Base-by-base conservation (phyloP, 495 filamentous ascomycete genomes). In the Cercophora sp. region DNA sequence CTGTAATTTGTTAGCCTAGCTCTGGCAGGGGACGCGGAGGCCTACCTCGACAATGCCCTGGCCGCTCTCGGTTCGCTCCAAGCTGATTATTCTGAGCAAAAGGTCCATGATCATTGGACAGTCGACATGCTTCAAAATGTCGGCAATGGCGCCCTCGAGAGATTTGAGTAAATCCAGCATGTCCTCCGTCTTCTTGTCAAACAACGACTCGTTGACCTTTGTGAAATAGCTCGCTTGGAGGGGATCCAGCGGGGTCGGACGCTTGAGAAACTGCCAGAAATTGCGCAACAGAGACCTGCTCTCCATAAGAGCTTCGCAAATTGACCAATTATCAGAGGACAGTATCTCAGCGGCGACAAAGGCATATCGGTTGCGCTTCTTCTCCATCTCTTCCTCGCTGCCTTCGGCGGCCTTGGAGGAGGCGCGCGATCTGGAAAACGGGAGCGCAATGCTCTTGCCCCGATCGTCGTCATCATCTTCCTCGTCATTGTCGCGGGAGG, bases 71-170 rank as follows among this genome's bases (percentile, higher is more conserved):
- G 80, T 86, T 66, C 94, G 92, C 63, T 99, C 94, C 60, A 97
- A 75, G 66, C 90, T 96, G 56, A 99, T 96, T 31, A 99, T 96
- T 68, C 96, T 96, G 58, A 99, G 77, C 54, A 99, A 70, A 15
- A 99, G 80, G 67, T 99, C 93, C 93, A 99, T 99, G 18, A 99
- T 85, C 87, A 96, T 94, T 0, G 93, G 93, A 58, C 89, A 96
- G 62, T 99, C 93, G 34, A 99, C 89, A 68, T 99, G 93, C 60
- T 89, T 86, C 44, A 97, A 76, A 70, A 97, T 89, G 51, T 88
- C 84, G 1, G 85, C 76, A 20, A 99, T 78, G 26, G 94, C 86
- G 31, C 84, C 83, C 25, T 92, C 84, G 41, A 96, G 60, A 2
- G 85, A 85, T 65, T 88, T 93, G 56, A 97, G 79, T 42, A 97